A percentile compares a stretch with the other conserved stretches of the same genome.
These are phyloP conservation scores for Diutina scorzettiae DNA, from an alignment of 1,139 yeast genomes.

Conservation along the genomic window DNA sequence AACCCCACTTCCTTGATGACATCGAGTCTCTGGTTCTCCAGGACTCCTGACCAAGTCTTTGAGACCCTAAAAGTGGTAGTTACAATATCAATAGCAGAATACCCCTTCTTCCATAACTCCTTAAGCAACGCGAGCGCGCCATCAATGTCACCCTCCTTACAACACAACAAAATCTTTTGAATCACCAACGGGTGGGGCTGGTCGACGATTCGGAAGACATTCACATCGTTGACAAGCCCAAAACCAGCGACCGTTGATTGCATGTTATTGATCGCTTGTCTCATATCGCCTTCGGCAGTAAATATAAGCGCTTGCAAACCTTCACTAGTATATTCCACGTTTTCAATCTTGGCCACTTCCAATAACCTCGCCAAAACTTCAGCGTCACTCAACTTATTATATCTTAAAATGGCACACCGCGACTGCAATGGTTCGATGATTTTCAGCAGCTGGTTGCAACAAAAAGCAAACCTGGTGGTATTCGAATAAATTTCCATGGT, in stretches of 20 bases:
- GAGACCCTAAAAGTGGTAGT: slow-evolving; percentile 84
- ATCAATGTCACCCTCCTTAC: slow-evolving; percentile 47
- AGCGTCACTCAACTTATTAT: slow-evolving; percentile 68
- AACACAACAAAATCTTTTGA: slow-evolving; percentile 51
- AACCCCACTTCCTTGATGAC: slow-evolving; percentile 80
- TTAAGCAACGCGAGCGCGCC: slow-evolving; percentile 57
- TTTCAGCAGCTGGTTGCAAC: slow-evolving; percentile 89
- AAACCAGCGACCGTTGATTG: slow-evolving; percentile 94
- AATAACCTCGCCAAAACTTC: slow-evolving; percentile 71
- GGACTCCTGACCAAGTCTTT: slow-evolving; percentile 57
- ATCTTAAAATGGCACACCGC: slow-evolving; percentile 89
- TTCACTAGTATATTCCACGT: slow-evolving; percentile 72
- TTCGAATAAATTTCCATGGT: slow-evolving; percentile 95
- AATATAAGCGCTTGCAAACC: slow-evolving; percentile 92
- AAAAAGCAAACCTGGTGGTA: slow-evolving; percentile 94
- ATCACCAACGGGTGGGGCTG: slow-evolving; percentile 91
- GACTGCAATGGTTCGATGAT: slow-evolving; percentile 95
- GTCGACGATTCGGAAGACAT: slow-evolving; percentile 91
- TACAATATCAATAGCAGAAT: slow-evolving; percentile 85
- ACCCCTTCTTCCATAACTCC: slow-evolving; percentile 78
- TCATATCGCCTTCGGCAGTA: slow-evolving; percentile 97
- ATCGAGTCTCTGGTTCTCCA: slow-evolving; percentile 59
- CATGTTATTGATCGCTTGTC: slow-evolving; percentile 90
- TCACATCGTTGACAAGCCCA: slow-evolving; percentile 77
- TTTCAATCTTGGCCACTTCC: slow-evolving; percentile 59